Evolutionary conservation across 1,284 basidiomycete species (phyloP).

Genomic region (Taiwanofungus camphoratus): DNA sequence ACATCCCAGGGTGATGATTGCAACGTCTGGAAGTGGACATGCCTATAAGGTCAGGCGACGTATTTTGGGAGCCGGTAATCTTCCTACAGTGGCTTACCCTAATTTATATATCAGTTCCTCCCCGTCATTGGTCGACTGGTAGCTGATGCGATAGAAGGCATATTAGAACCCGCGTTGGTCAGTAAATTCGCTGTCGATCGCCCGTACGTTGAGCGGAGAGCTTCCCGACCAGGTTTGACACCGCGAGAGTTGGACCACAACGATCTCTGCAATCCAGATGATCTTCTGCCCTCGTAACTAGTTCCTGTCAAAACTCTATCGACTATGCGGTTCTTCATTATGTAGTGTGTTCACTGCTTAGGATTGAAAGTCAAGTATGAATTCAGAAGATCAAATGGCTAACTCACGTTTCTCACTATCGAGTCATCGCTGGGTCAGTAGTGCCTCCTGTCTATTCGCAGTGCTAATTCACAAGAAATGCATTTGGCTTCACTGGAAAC

Average conservation of each 20-base stretch:
- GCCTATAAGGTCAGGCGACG: constrained; percentile 77
- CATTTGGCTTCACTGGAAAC: too few relatives aligned
- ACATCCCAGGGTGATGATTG: constrained; percentile 58
- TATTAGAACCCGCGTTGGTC: constrained; percentile 42
- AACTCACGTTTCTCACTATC: too few relatives aligned
- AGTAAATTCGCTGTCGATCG: constrained; percentile 52
- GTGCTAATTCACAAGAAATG: too few relatives aligned
- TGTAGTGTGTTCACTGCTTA: too few relatives aligned
- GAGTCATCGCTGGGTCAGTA: too few relatives aligned
- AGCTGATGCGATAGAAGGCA: constrained; percentile 64
- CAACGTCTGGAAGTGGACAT: constrained; percentile 78
- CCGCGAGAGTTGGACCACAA: constrained; percentile 38
- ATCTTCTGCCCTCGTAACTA: constrained; percentile 40
- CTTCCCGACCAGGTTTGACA: constrained; percentile 28
- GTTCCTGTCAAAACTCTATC: too few relatives aligned
- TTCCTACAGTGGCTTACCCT: too few relatives aligned
- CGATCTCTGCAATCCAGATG: constrained; percentile 44
- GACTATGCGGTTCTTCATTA: too few relatives aligned
- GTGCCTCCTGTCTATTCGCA: too few relatives aligned
- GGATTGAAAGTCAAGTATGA: too few relatives aligned
- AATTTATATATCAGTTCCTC: constrained; percentile 69
- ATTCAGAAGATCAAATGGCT: too few relatives aligned
- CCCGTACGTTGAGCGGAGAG: constrained; percentile 20
- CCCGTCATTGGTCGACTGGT: constrained; percentile 78
- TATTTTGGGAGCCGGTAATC: too few relatives aligned